Evolutionary conservation across 164 flowering plant genomes (phyloP), one percentile per base, ranked within the genome.

Genomic region (Hamamelis virginiana): DNA sequence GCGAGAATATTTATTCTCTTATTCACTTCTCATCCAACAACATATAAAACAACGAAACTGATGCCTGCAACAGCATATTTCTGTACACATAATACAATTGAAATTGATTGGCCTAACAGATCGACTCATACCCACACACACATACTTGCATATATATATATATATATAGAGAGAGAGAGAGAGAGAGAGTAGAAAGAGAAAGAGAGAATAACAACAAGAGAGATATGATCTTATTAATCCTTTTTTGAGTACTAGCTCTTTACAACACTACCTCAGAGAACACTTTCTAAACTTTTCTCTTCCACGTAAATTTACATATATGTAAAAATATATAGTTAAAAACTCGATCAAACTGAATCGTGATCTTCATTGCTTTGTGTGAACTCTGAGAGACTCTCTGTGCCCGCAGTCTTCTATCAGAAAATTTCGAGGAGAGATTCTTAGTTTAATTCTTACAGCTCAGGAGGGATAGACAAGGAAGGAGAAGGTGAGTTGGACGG

Each of bases 401-500:
- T 33, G n/a, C n/a, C n/a, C n/a, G n/a, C n/a, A 33, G 41, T 33
- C 41, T 33, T 33, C 41, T 6, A 33, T 2, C 41, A 33, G 41
- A 57, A 6, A 57, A 25, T 57, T 57, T 57, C 16, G 60, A 57
- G 60, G 60, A 26, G 60, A 57, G 60, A 27, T 9, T 62, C 4
- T 18, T 18, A 6, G 9, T 15, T 14, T 53, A 60, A 4, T 25
- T 52, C 51, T 45, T 74, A 75, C 44, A 91, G 97, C 97, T 89
- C 97, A 85, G 81, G 91, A 88, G 93, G 97, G 95, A 90, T 88
- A 90, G 94, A 87, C 87, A 76, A 72, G 84, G 80, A 81, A 76
- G 85, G 81, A 83, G 85, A 84, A 76, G 77, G 60, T 67, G 87
- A 80, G 85, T 73, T 72, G 76, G 78, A 28, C 65, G 75, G 74